A percentile compares a stretch with the other conserved stretches of the same genome.
Conservation (phyloP, 805 yeast species). For the Candida coquimbonensis region DNA sequence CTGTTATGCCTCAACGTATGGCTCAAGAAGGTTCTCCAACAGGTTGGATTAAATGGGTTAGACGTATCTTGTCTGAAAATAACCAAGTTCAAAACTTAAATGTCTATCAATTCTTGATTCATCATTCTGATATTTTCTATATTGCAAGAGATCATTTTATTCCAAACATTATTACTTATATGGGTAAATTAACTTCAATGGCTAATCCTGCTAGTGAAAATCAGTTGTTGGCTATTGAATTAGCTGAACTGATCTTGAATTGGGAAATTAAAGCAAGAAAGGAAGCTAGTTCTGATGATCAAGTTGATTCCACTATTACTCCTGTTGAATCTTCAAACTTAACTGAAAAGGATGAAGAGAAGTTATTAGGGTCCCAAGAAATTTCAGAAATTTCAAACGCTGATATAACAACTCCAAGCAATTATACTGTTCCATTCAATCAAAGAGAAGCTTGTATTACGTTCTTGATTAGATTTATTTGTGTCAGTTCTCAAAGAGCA, state of each 20-base stretch:
- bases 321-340: slow-evolving; percentile 29
- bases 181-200: slow-evolving; percentile 80
- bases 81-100: slow-evolving; percentile 80
- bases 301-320: slow-evolving; percentile 10
- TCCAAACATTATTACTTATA: slow-evolving; percentile 81
- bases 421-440: slow-evolving; percentile 60
- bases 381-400: slow-evolving; percentile 16
- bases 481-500: slow-evolving; percentile 78
- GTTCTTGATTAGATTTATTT: slow-evolving; percentile 78
- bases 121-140: slow-evolving; percentile 78
- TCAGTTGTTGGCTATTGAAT: slow-evolving; percentile 79
- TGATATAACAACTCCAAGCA: slow-evolving; percentile 41
- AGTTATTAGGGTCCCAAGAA: slow-evolving; percentile 8
- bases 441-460: slow-evolving; percentile 89
- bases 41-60: slow-evolving; percentile 90
- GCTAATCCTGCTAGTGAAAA: slow-evolving; percentile 75
- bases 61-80: slow-evolving; percentile 86
- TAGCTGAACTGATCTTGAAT: slow-evolving; percentile 74
- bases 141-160: slow-evolving; percentile 84
- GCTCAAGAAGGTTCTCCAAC: slow-evolving; percentile 39
- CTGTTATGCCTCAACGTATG: slow-evolving; percentile 69
- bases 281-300: slow-evolving; percentile 8
- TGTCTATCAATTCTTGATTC: slow-evolving; percentile 82
- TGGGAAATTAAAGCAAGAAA: slow-evolving; percentile 66
- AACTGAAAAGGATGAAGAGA: slow-evolving; percentile 22